Evolutionary conservation across 2,329 filamentous ascomycete species (phyloP).

Genomic region (Grosmannia serpens): DNA sequence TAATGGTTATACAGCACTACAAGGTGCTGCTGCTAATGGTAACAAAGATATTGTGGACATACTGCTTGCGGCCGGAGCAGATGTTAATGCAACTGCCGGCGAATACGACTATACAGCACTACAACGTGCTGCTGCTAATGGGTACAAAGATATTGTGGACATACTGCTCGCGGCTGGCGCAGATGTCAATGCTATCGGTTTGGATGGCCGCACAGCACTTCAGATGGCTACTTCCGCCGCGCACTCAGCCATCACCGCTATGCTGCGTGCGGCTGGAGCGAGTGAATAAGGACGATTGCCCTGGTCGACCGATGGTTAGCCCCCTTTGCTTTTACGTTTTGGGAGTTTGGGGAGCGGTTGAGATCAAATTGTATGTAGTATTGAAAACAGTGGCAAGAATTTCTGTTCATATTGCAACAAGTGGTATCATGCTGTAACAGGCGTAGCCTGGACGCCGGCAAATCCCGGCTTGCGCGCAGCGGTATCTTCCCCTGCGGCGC

Average conservation of each 20-base stretch:
- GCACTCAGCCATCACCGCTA: not conserved
- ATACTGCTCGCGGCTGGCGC: not conserved
- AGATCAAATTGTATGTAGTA: not conserved
- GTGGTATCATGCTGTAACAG: not conserved
- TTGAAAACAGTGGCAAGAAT: not conserved
- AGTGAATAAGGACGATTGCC: not conserved
- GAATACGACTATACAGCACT: not conserved
- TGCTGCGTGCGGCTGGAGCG: not conserved
- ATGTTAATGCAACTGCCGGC: too few species aligned
- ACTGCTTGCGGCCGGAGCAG: too few species aligned
- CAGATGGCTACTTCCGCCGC: too few species aligned
- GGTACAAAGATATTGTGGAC: not conserved
- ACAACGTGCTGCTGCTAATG: not conserved
- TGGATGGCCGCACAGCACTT: too few species aligned
- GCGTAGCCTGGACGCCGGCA: not conserved
- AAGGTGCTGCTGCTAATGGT: not conserved
- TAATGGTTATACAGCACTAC: too few species aligned
- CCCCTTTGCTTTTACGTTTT: too few species aligned
- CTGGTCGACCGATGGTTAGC: too few species aligned
- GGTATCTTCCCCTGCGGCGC: not conserved
- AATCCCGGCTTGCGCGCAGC: not conserved
- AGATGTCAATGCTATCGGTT: too few species aligned
- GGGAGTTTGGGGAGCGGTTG: too few species aligned
- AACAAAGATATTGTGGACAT: not conserved
- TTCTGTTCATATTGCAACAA: not conserved